Evolutionary conservation across 2,329 filamentous ascomycete species (phyloP), one percentile per base, ranked within the genome.

Genomic region (Neobulgaria alba): DNA sequence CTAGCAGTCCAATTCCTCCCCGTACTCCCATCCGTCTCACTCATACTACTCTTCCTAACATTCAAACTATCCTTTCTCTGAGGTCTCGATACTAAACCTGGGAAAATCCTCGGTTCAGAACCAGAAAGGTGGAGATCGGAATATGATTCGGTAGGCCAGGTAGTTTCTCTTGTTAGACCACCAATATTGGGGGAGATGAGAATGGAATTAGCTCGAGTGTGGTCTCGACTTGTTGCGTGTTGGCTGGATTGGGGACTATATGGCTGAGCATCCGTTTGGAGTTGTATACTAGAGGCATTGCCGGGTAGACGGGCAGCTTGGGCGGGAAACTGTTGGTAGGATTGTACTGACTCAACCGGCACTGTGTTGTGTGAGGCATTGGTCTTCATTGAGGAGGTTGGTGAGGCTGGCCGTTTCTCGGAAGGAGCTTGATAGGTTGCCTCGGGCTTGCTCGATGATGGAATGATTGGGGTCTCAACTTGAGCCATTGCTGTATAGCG

Each of bases 51-150:
- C 47, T 54, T 45, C 29, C 54, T 47, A 3, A 43, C 39, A 8
- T 38, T 5, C n/a, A n/a, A n/a, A 33, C 50, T 57, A 17, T 55
- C 50, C 20, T 48, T 44, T 34, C 55, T 49, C 38, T 58, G 56
- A 9, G 46, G 46, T n/a, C 58, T 45, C 39, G 66, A 62, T 38
- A 87, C 71, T 21, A 88, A 72, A 0, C 83, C 83, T 0, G 84
- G 84, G 49, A 86, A 84, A 47, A 86, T 77, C 47, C 70, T 73
- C 9, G 82, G 83, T 58, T 86, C 82, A 36, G 66, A 71, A 3
- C 71, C 75, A 10, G 68, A 73, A 9, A 77, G 56, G 49, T 75
- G 68, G 40, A 65, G 51, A 45, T 72, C 65, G 34, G 63, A 58
- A 17, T 56, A 58, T 9, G 59, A 54, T 39, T 68, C 63, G 5